Percentiles rank a stretch among this genome's conserved stretches.
These are phyloP conservation scores for Hapsidospora chrysogenum DNA, from an alignment of 495 filamentous ascomycete genomes.

Conservation along the genomic window DNA sequence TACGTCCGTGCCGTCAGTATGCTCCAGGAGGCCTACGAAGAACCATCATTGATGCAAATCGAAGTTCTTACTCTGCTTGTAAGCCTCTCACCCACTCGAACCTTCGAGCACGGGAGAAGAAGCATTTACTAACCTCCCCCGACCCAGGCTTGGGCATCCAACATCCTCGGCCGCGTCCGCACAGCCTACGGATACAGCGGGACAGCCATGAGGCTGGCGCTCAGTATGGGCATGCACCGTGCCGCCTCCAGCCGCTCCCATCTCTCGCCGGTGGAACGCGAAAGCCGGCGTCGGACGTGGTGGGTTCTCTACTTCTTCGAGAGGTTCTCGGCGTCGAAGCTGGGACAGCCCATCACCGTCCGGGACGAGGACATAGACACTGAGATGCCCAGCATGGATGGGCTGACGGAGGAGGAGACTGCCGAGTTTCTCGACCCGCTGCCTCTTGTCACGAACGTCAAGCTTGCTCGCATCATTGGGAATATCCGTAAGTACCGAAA, in stretches of 20 bases:
- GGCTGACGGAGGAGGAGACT: neutral
- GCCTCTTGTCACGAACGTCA: constrained; percentile 11
- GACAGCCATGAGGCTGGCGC: neutral
- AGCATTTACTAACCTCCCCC: no score
- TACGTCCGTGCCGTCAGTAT: neutral
- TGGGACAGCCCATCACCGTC: constrained; percentile 31
- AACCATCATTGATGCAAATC: neutral
- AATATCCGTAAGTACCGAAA: constrained; percentile 9
- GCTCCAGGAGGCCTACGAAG: neutral
- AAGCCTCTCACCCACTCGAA: no score
- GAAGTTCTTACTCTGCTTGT: neutral
- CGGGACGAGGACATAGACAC: constrained; percentile 33
- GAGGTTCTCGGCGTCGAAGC: constrained; percentile 29
- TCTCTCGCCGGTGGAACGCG: constrained; percentile 7
- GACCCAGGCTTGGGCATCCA: neutral
- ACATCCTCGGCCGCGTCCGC: neutral
- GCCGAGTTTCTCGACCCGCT: neutral
- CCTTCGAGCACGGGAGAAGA: no score
- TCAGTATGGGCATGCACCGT: neutral
- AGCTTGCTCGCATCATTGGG: constrained; percentile 27
- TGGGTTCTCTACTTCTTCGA: constrained; percentile 37
- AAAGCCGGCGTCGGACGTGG: constrained; percentile 31
- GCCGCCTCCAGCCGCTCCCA: neutral
- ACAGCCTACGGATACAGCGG: neutral
- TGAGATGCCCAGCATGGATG: constrained; percentile 12